These are phyloP conservation scores for Trichosporon asahii DNA, from an alignment of 1,284 basidiomycete genomes.

Conservation along the genomic window DNA sequence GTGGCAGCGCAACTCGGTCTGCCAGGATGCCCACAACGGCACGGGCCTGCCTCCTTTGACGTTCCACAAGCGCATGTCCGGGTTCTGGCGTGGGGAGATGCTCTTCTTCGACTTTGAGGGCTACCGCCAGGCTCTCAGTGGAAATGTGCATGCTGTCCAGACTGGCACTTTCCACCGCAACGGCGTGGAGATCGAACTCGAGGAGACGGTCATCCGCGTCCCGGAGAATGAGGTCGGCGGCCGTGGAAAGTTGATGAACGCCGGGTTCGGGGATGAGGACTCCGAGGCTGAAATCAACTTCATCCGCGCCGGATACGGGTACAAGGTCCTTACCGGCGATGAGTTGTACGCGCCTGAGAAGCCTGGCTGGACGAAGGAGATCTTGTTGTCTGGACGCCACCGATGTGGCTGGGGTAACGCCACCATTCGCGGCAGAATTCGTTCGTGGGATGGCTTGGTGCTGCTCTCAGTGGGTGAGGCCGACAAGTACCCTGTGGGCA, in stretches of 20 bases:
- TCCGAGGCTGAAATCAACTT: conserved; percentile 34
- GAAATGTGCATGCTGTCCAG: conserved; percentile 51
- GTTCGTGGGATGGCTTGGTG: conserved; percentile 50
- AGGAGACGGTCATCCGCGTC: conserved; percentile 48
- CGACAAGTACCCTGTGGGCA: conserved; percentile 32
- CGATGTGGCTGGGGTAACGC: conserved; percentile 41
- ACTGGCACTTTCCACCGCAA: conserved; percentile 49
- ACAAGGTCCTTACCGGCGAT: conserved; percentile 33
- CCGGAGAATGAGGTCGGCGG: conserved; percentile 47
- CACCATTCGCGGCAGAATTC: conserved; percentile 43
- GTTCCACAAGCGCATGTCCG: conserved; percentile 51
- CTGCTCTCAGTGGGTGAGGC: conserved; percentile 28
- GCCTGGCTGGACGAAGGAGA: conserved; percentile 51
- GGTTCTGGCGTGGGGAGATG: conserved; percentile 56
- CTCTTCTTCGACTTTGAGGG: conserved; percentile 57
- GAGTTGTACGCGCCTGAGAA: conserved; percentile 37
- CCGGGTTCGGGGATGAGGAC: conserved; percentile 43
- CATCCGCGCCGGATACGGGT: conserved; percentile 40
- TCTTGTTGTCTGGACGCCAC: conserved; percentile 40
- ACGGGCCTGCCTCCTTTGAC: conserved; percentile 52
- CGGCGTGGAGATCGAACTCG: conserved; percentile 41
- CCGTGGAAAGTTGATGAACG: conserved; percentile 37
- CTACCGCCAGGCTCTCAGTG: conserved; percentile 55
- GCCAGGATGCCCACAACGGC: conserved; percentile 52
- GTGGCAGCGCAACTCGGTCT: conserved; percentile 50